Evolutionary conservation across 2,329 filamentous ascomycete species (phyloP).

Genomic region (Annulohypoxylon truncatum): DNA sequence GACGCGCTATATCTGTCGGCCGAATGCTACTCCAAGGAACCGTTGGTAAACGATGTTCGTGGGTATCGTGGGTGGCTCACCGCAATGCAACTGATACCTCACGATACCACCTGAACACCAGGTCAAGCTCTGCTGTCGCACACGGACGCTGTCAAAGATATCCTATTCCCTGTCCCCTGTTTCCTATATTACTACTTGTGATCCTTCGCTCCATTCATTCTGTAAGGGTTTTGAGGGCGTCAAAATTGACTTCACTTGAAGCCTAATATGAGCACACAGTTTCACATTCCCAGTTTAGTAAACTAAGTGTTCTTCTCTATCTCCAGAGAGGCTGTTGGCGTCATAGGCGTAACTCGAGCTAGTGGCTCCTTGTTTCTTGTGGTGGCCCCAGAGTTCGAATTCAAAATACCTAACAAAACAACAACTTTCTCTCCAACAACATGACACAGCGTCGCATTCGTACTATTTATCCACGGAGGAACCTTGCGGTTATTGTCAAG

Average conservation of each 20-base stretch:
- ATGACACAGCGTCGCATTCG: conserved; percentile 33
- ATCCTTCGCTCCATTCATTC: neutral
- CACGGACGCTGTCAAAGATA: neutral
- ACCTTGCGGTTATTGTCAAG: conserved; percentile 32
- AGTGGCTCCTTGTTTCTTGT: conserved; percentile 4
- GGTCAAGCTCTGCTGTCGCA: conserved; percentile 19
- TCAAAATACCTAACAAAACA: conserved; percentile 16
- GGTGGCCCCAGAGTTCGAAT: conserved; percentile 10
- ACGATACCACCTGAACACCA: conserved; percentile 34
- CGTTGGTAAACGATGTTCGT: conserved; percentile 9
- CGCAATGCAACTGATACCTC: conserved; percentile 20
- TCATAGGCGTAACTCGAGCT: neutral
- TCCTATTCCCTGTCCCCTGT: conserved; percentile 1
- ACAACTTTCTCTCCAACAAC: conserved; percentile 17
- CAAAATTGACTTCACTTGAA: conserved; percentile 13
- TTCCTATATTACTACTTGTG: neutral
- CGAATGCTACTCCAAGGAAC: conserved; percentile 23
- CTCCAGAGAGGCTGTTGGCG: neutral
- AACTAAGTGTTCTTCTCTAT: conserved; percentile 1
- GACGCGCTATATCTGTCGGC: conserved; percentile 12
- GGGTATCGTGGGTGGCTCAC: conserved; percentile 15
- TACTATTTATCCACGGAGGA: conserved; percentile 37
- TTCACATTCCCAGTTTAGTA: conserved; percentile 1
- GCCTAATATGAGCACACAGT: conserved; percentile 1
- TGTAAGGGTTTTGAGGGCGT: neutral